Evolutionary conservation across 192 early-diverging fungal genomes (phyloP), one percentile per base, ranked within the genome.

Genomic region (Thamnidium elegans): DNA sequence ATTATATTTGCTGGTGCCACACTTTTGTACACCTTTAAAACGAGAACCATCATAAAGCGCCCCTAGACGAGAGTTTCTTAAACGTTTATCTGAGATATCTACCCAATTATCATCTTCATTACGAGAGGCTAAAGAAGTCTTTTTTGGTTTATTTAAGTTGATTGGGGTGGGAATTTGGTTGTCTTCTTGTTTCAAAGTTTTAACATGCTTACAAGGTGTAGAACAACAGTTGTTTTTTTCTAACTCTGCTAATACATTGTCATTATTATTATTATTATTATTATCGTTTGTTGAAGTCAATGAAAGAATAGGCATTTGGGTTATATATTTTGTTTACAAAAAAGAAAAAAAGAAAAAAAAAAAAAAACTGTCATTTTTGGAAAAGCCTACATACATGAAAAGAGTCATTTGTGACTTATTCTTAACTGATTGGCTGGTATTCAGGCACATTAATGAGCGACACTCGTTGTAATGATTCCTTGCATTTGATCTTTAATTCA

Each of bases 21-120:
- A 85, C 61, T 79, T 78, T 63, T 92, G 90, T 36, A 81, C 76
- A 9, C 90, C 90, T 43, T 67, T 78, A 65, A 92, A 92, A 42
- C 65, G 65, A 19, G 82, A 82, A 32, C 89, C 89, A 7, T 82
- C 73, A 62, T 84, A 89, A 19, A 91, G 78, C 44, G 74, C 32
- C 0, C 67, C 72, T 45, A 67, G 13, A n/a, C 58, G 15, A 5
- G 60, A 45, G 30, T 67, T 64, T 53, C 51, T 54, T 31, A 73
- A 21, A 13, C 71, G n/a, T 36, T 51, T 53, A 30, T 68, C 32
- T 23, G 71, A 73, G 19, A 73, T 58, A 58, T 66, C 64, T 8
- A 70, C 61, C 67, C 59, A 69, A 7, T 53, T 45, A 20, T 69
- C 67, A 30, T 69, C 67, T 48, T 62, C 67, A 42, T 44, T 32